A percentile compares a stretch with the other conserved stretches of the same genome.
Conservation (phyloP, 208 protist genomes). For the Entamoeba nuttalli region DNA sequence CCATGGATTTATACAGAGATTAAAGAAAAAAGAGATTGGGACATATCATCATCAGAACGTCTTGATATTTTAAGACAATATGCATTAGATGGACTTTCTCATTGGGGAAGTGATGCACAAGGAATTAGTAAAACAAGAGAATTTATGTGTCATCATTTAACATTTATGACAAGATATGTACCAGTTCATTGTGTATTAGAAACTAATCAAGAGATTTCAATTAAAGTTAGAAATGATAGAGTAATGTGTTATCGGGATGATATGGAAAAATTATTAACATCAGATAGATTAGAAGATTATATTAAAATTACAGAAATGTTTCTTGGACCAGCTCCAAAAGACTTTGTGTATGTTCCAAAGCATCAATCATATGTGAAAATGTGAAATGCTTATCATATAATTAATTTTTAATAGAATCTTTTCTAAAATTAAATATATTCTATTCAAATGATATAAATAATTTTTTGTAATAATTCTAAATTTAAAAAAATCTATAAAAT, state of each 20-base stretch:
- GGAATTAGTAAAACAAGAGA: conserved; percentile 11
- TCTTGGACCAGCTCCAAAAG: conserved; percentile 7
- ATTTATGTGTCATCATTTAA: conserved; percentile 28
- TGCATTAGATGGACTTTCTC: conserved; percentile 9
- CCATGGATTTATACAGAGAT: conserved; percentile 33
- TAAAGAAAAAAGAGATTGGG: conserved; percentile 11
- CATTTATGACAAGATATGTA: conserved; percentile 26
- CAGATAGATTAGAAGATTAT: conserved; percentile 6
- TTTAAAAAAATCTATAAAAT: too few species aligned
- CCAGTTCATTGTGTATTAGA: conserved; percentile 12
- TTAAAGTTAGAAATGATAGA: not conserved
- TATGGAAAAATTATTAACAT: conserved; percentile 17
- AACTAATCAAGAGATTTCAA: not conserved
- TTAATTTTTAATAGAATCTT: too few species aligned
- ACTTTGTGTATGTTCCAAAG: conserved; percentile 20
- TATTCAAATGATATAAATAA: too few species aligned
- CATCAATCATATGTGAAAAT: conserved; percentile 8
- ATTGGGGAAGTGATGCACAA: conserved; percentile 21
- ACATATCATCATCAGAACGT: conserved; percentile 13
- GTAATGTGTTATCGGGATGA: conserved; percentile 10
- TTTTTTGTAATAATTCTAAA: too few species aligned
- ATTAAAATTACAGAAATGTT: conserved; percentile 25
- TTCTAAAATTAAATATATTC: too few species aligned
- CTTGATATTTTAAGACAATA: conserved; percentile 19
- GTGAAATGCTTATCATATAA: not conserved